phyloP scores from a whole-genome alignment of 2,329 filamentous ascomycete genomes.

The Alternaria rosae region DNA sequence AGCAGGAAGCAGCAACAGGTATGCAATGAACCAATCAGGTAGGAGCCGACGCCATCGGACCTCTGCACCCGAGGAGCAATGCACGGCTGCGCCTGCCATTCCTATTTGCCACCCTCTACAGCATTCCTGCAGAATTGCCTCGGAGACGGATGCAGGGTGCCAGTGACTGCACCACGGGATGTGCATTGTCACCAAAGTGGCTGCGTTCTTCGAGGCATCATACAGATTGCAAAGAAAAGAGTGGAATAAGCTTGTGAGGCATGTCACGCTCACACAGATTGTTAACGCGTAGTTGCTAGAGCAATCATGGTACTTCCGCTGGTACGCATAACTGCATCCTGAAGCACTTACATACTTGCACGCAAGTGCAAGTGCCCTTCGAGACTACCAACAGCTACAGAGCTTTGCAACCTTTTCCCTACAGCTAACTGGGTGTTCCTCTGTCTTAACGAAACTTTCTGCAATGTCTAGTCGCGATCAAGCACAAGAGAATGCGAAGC shows the following conservation, averaged over 20 bases:
- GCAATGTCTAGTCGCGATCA: neutral
- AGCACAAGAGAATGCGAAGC: neutral
- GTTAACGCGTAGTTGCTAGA: neutral
- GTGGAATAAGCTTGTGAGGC: neutral
- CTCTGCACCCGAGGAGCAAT: slow-evolving; percentile 11
- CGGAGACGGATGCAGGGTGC: slow-evolving; percentile 5
- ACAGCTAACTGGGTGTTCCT: neutral
- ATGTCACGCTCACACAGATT: neutral
- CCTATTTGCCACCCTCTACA: neutral
- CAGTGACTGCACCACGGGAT: slow-evolving; percentile 1
- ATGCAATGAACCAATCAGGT: slow-evolving; percentile 9
- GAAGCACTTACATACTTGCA: neutral
- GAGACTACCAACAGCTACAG: neutral
- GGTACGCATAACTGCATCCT: neutral
- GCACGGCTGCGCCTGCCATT: slow-evolving; percentile 1
- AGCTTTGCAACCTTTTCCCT: neutral
- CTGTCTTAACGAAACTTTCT: neutral
- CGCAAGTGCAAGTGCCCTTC: neutral
- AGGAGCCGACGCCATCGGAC: slow-evolving; percentile 1
- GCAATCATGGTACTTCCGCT: neutral
- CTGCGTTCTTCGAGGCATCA: neutral
- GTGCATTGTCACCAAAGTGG: slow-evolving; percentile 9
- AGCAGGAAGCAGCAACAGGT: slow-evolving; percentile 1
- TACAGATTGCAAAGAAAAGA: neutral
- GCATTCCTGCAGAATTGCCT: neutral